Percentiles rank a stretch among this genome's conserved stretches.
phyloP scores from a whole-genome alignment of 2,329 filamentous ascomycete genomes.

The Blumeria graminis region DNA sequence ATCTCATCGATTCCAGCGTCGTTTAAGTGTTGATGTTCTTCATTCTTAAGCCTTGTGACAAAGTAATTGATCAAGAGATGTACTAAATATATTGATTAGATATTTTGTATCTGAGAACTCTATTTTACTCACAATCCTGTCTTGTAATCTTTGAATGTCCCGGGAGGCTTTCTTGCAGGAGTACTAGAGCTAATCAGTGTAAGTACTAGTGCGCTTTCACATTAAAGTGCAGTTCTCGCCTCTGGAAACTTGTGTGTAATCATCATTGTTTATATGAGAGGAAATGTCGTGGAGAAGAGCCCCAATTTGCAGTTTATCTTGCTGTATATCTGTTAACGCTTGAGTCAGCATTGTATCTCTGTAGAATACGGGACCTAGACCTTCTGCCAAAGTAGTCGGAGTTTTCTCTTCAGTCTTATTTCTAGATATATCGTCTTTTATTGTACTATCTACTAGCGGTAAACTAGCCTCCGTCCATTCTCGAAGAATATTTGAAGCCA shows the following conservation, averaged over 20 bases:
- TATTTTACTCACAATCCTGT: constrained; percentile 6
- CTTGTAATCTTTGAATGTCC: constrained; percentile 5
- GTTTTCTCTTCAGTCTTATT: not conserved
- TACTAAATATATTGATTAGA: constrained; percentile 5
- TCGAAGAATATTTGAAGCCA: constrained; percentile 2
- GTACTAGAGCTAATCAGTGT: constrained; percentile 5
- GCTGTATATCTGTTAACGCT: constrained; percentile 6
- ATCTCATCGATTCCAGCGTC: constrained; percentile 8
- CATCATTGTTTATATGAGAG: constrained; percentile 6
- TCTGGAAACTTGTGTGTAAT: constrained; percentile 6
- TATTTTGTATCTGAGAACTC: not conserved
- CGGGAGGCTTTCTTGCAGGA: constrained; percentile 6
- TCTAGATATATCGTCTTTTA: not conserved
- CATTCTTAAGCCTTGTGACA: constrained; percentile 4
- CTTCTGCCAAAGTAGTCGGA: no score
- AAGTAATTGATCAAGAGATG: constrained; percentile 9
- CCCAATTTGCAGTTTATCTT: constrained; percentile 4
- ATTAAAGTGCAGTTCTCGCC: constrained; percentile 4
- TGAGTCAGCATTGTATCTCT: not conserved
- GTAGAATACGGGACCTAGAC: no score
- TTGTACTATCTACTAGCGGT: no score
- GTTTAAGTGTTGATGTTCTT: constrained; percentile 4
- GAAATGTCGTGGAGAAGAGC: constrained; percentile 6
- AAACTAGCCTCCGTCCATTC: constrained; percentile 6
- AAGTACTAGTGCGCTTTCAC: constrained; percentile 1